Conservation (phyloP, 768 basidiomycete genomes). For the Russula sp. region DNA sequence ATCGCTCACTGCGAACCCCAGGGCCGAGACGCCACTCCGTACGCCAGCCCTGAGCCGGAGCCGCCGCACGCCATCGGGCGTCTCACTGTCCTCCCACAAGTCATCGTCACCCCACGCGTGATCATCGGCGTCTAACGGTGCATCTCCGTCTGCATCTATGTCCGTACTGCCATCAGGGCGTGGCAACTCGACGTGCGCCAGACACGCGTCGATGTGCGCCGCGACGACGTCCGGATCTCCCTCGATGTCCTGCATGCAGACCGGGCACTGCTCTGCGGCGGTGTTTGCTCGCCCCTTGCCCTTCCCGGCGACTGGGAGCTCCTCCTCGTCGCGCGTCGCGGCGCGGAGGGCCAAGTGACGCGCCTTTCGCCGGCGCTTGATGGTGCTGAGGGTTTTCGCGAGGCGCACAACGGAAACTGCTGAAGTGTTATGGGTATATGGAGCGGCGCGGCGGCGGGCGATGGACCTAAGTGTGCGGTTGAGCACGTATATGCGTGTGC, state of each 20-base stretch:
- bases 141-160: slow-evolving; percentile 29
- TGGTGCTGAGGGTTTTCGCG: slow-evolving; percentile 50
- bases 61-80: slow-evolving; percentile 25
- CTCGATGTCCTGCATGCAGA: slow-evolving; percentile 50
- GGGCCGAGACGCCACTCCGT: not conserved
- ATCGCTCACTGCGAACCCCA: slow-evolving; percentile 62
- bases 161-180: slow-evolving; percentile 24
- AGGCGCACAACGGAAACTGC: slow-evolving; percentile 31
- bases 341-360: slow-evolving; percentile 64
- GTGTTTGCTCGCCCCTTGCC: slow-evolving; percentile 23
- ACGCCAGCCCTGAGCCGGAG: slow-evolving; percentile 6
- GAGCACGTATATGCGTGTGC: slow-evolving; percentile 24
- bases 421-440: slow-evolving; percentile 29
- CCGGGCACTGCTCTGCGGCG: slow-evolving; percentile 50
- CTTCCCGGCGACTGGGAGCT: slow-evolving; percentile 23
- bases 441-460: slow-evolving; percentile 39
- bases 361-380: slow-evolving; percentile 64
- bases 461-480: slow-evolving; percentile 31
- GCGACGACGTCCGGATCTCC: slow-evolving; percentile 71
- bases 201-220: slow-evolving; percentile 77
- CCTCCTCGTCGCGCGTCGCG: slow-evolving; percentile 54
- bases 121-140: slow-evolving; percentile 27
- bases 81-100: slow-evolving; percentile 33
- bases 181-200: slow-evolving; percentile 45
- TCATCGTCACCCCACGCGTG: slow-evolving; percentile 33